These are phyloP conservation scores for Pythium plurisporium DNA, from an alignment of 352 stramenopile genomes.

Conservation along the genomic window DNA sequence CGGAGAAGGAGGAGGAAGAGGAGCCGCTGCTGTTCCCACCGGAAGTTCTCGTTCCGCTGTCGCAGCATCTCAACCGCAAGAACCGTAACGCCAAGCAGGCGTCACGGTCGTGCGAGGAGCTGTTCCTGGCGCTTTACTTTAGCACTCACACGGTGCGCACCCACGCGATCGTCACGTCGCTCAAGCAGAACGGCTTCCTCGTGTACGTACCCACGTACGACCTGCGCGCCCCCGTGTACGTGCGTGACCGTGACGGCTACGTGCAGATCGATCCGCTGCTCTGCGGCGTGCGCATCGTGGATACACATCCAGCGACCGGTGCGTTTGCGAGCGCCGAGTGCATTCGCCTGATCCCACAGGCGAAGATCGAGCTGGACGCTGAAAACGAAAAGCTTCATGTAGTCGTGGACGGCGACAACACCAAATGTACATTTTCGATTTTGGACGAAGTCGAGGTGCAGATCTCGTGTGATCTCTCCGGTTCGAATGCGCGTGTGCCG, in stretches of 20 bases:
- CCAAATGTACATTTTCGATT: conserved; percentile 53
- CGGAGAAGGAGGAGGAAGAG: conserved; percentile 17
- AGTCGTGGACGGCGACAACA: conserved; percentile 19
- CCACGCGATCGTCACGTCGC: conserved; percentile 82
- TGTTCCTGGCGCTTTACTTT: conserved; percentile 93
- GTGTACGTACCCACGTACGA: conserved; percentile 93
- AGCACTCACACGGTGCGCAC: conserved; percentile 80
- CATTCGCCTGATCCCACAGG: conserved; percentile 64
- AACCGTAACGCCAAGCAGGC: conserved; percentile 89
- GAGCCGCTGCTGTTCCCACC: conserved; percentile 36
- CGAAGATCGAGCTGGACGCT: conserved; percentile 28
- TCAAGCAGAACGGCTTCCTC: conserved; percentile 92
- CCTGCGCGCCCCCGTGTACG: conserved; percentile 87
- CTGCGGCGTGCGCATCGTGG: conserved; percentile 61
- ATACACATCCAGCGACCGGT: conserved; percentile 50
- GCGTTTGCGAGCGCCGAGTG: conserved; percentile 54
- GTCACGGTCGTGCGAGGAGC: conserved; percentile 82
- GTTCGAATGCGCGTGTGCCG: conserved; percentile 67
- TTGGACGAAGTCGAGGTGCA: conserved; percentile 77
- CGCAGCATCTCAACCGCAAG: conserved; percentile 87
- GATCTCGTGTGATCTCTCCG: conserved; percentile 69
- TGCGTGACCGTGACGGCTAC: conserved; percentile 80
- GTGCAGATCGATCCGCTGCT: conserved; percentile 82
- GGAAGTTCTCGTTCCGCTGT: conserved; percentile 70
- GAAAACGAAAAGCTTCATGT: conserved; percentile 29